Evolutionary conservation across 2,329 filamentous ascomycete species (phyloP).

Genomic region (Thermothelomyces thermophilus): DNA sequence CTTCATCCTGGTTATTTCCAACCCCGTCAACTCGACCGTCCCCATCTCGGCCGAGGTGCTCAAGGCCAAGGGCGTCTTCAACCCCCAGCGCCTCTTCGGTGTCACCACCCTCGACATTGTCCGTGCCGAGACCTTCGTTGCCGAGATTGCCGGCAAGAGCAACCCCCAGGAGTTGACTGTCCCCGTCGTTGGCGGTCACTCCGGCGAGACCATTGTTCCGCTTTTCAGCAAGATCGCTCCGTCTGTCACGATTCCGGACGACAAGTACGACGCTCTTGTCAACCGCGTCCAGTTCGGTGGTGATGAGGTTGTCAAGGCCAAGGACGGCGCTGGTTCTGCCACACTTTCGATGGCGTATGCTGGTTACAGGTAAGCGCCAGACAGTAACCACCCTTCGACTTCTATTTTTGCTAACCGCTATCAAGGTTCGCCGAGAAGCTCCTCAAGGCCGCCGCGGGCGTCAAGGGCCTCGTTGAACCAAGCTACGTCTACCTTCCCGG

Average conservation of each 20-base stretch:
- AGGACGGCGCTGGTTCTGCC: slow-evolving; percentile 75
- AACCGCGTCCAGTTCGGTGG: slow-evolving; percentile 97
- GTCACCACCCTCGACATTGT: slow-evolving; percentile 98
- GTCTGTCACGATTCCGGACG: slow-evolving; percentile 69
- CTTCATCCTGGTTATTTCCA: slow-evolving; percentile 94
- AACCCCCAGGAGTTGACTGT: slow-evolving; percentile 78
- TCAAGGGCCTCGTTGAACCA: slow-evolving; percentile 89
- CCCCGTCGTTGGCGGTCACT: slow-evolving; percentile 94
- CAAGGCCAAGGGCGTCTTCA: slow-evolving; percentile 87
- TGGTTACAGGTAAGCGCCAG: slow-evolving; percentile 67
- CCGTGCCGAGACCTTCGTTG: slow-evolving; percentile 93
- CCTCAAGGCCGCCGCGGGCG: slow-evolving; percentile 78
- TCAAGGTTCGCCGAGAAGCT: slow-evolving; percentile 89
- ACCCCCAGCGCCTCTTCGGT: slow-evolving; percentile 93
- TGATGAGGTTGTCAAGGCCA: slow-evolving; percentile 85
- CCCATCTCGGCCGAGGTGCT: slow-evolving; percentile 96
- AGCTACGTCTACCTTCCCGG: slow-evolving; percentile 94
- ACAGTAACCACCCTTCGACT: too few relatives aligned
- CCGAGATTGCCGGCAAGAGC: slow-evolving; percentile 73
- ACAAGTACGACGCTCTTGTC: slow-evolving; percentile 85
- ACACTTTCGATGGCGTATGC: slow-evolving; percentile 87
- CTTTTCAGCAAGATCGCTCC: slow-evolving; percentile 90
- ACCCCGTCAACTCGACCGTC: slow-evolving; percentile 98
- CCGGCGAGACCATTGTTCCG: slow-evolving; percentile 94
- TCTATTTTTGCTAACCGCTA: slow-evolving; percentile 16